Evolutionary conservation across 225 moss, liverwort and hornwort genomes (phyloP).

Genomic region (Pseudisothecium myosuroides): DNA sequence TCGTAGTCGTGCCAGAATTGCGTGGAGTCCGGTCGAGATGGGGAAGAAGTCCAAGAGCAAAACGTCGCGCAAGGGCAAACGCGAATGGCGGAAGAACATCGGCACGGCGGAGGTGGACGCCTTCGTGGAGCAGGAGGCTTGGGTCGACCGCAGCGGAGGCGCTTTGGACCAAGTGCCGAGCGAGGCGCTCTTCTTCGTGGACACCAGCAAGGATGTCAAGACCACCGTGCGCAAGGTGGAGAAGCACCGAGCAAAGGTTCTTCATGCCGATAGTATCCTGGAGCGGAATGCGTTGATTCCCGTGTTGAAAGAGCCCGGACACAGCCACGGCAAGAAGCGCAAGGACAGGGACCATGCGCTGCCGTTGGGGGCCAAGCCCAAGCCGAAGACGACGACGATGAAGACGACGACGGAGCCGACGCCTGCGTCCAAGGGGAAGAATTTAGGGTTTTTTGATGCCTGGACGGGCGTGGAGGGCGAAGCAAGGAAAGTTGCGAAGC

Average conservation of each 20-base stretch:
- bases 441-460: constrained; percentile 15
- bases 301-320: constrained; percentile 46
- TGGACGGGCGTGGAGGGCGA: neutral
- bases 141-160: constrained; percentile 70
- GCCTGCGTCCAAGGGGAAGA: neutral
- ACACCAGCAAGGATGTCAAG: constrained; percentile 51
- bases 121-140: constrained; percentile 51
- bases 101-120: constrained; percentile 65
- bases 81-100: constrained; percentile 88
- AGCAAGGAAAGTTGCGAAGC: constrained; percentile 16
- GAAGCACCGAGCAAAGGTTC: constrained; percentile 47
- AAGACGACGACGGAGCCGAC: neutral
- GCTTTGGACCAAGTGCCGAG: constrained; percentile 46
- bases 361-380: constrained; percentile 28
- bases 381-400: neutral
- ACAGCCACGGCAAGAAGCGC: constrained; percentile 41
- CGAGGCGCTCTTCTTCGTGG: constrained; percentile 77
- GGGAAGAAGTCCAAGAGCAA: constrained; percentile 72
- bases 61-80: constrained; percentile 85
- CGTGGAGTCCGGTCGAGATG: neutral
- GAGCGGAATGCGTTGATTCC: constrained; percentile 68
- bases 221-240: constrained; percentile 43
- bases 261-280: constrained; percentile 74
- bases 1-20: neutral
- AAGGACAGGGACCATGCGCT: constrained; percentile 77